A percentile compares a stretch with the other conserved stretches of the same genome.
phyloP scores from a whole-genome alignment of 805 yeast genomes.

The Yueomyces sinensis region DNA sequence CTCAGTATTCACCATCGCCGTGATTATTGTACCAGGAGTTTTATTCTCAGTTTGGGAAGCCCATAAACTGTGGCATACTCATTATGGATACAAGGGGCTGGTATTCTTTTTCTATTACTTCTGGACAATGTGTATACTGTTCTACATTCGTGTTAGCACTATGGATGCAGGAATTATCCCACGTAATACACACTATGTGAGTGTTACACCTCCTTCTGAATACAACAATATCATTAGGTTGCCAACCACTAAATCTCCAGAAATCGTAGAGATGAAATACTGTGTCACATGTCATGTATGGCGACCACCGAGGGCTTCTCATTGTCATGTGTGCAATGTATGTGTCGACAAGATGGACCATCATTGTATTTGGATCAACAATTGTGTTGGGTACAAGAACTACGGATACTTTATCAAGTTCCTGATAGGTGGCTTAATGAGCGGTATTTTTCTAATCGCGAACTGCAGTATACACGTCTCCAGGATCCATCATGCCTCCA shows the following conservation, averaged over 20 bases:
- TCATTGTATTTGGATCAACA: constrained; percentile 58
- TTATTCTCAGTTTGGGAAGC: constrained; percentile 41
- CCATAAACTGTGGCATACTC: constrained; percentile 11
- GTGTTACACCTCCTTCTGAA: constrained; percentile 38
- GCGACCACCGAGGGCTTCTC: constrained; percentile 68
- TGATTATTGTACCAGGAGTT: constrained; percentile 33
- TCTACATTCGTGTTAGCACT: constrained; percentile 41
- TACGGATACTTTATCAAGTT: constrained; percentile 48
- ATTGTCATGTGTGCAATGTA: constrained; percentile 55
- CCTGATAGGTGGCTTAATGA: constrained; percentile 26
- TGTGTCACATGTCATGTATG: constrained; percentile 57
- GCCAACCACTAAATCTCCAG: constrained; percentile 26
- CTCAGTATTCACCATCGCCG: constrained; percentile 24
- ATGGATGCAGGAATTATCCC: constrained; percentile 66
- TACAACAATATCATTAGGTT: constrained; percentile 37
- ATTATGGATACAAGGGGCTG: constrained; percentile 10
- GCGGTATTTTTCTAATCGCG: constrained; percentile 17
- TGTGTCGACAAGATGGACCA: constrained; percentile 58
- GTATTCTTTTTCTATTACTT: constrained; percentile 46
- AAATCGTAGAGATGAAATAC: constrained; percentile 31
- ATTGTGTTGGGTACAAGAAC: constrained; percentile 65
- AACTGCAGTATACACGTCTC: constrained; percentile 13
- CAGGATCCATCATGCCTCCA: constrained; percentile 3
- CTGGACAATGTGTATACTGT: constrained; percentile 36
- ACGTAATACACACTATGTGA: constrained; percentile 45